Base-by-base conservation (phyloP, 352 stramenopile genomes). In the Paralagenidium karlingii region DNA sequence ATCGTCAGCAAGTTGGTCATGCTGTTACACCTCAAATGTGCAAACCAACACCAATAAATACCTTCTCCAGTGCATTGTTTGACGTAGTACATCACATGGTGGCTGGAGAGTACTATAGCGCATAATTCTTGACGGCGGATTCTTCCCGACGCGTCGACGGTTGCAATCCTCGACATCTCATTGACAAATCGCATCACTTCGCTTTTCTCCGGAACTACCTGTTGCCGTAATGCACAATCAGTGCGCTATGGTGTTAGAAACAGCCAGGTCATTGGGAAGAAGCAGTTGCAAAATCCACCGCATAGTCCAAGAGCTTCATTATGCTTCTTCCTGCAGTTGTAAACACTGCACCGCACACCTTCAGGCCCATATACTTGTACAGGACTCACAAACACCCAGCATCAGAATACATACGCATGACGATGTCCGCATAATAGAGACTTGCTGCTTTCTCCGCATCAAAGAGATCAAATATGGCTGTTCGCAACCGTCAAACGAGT, bases 391-490 rank as follows among this genome's bases (percentile, higher is more conserved):
- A 43, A 26, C 8, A 19, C 20, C 38, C 7, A 9, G 8, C 31
- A 43, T 11, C 19, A 40, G 30, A 38, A 31, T 10, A 61, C 53
- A 40, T 27, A 78, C 67, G 46, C 32, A 76, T 44, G 21, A 76
- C 57, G 28, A 79, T 43, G 26, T 82, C 68, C 2, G 51, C 52
- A 6, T 53, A 47, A 0, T 57, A 62, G 29, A 80, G 58, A 0
- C 36, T 24, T 2, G 60, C 65, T 8, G 49, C 54, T 4, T 31
- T 13, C 25, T 75, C 49, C 21, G 59, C 24, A 16, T 82, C 68
- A 3, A 75, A 63, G 33, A 79, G 49, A 24, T 78, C 65, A 40
- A 82, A 79, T 22, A 82, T 79, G 11, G 66, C 65, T 76, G 26
- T 21, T 8, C 20, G 27, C 27, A 9, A 31, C 13, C 13, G 27